These are phyloP conservation scores for Cunninghamia lanceolata DNA, from an alignment of 75 land plant genomes.

Conservation along the genomic window DNA sequence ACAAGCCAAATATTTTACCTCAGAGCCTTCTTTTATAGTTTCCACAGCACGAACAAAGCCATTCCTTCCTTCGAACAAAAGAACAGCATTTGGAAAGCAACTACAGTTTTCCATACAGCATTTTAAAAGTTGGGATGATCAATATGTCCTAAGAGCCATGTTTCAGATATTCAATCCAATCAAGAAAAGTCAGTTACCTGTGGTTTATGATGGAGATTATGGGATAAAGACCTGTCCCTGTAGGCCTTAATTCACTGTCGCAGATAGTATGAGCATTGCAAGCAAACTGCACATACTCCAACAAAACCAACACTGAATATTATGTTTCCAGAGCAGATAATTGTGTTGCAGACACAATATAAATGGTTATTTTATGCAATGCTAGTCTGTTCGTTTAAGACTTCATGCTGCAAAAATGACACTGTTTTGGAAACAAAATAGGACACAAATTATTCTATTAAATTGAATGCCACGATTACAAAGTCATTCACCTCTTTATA, in stretches of 20 bases:
- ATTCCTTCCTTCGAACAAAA: conserved; percentile 79
- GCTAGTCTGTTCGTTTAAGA: not conserved
- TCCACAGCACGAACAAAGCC: conserved; percentile 83
- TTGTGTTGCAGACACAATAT: not conserved
- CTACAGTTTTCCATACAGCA: conserved; percentile 28
- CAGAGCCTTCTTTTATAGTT: conserved; percentile 63
- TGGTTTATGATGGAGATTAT: conserved; percentile 94
- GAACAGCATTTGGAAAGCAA: conserved; percentile 87
- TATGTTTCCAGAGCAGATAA: conserved; percentile 1
- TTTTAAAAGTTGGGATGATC: not conserved
- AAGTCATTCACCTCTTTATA: too few species aligned
- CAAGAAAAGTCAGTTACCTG: conserved; percentile 49
- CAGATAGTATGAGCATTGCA: conserved; percentile 99
- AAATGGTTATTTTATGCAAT: not conserved
- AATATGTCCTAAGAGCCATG: not conserved
- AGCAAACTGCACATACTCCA: conserved; percentile 60
- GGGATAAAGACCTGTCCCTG: conserved; percentile 92
- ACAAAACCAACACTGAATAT: not conserved
- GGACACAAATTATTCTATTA: too few species aligned
- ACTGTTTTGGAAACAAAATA: too few species aligned
- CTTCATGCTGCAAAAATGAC: not conserved
- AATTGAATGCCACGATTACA: too few species aligned
- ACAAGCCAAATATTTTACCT: conserved; percentile 41
- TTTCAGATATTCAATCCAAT: not conserved
- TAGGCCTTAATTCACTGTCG: conserved; percentile 82